A percentile compares a stretch with the other conserved stretches of the same genome.
Evolutionary conservation across 331 rosid species (phyloP).

Genomic region (Malus hybrid): DNA sequence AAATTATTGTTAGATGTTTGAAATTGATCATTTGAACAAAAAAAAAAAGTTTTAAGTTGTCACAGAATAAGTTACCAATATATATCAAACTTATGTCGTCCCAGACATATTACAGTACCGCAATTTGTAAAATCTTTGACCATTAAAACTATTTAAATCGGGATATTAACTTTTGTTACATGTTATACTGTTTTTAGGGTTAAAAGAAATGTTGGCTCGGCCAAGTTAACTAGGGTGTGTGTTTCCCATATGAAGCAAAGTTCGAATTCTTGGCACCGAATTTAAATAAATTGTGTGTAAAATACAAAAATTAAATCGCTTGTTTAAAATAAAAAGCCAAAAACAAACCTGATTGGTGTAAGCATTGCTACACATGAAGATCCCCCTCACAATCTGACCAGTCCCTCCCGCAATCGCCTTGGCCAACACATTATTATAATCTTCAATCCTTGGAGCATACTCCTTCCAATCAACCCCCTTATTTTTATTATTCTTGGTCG

Average conservation of each 20-base stretch:
- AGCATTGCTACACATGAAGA: slow-evolving; percentile 69
- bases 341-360: slow-evolving; percentile 67
- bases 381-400: slow-evolving; percentile 84
- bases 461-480: slow-evolving; percentile 64
- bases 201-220: no score
- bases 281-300: no score
- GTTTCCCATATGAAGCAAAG: no score
- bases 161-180: not conserved
- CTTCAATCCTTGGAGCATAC: slow-evolving; percentile 71
- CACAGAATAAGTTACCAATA: no score
- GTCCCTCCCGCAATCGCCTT: slow-evolving; percentile 86
- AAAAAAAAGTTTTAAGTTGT: no score
- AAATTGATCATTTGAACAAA: not conserved
- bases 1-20: not conserved
- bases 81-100: no score
- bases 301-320: no score
- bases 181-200: not conserved
- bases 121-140: not conserved
- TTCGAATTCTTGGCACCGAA: no score
- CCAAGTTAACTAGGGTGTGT: no score
- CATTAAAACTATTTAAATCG: no score
- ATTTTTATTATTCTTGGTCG: slow-evolving; percentile 22
- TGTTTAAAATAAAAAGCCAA: no score
- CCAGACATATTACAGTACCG: no score
- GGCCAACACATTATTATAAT: slow-evolving; percentile 66